phyloP scores from a whole-genome alignment of 78 protist genomes.

The Planoprotostelium fungivorum region DNA sequence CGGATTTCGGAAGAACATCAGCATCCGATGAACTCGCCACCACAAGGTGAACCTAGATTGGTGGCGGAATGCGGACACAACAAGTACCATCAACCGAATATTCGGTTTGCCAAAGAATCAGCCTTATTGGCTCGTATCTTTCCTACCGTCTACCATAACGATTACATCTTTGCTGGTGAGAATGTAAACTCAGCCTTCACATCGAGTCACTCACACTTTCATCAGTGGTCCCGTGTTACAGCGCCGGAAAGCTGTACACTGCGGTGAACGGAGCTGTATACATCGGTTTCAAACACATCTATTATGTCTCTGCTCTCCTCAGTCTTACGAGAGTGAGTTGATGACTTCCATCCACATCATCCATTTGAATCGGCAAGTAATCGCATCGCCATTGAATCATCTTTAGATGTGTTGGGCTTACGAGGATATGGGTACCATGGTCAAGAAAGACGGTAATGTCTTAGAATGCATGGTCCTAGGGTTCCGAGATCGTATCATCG shows the following conservation, averaged over 20 bases:
- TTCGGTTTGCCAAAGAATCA: background rate
- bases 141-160: background rate
- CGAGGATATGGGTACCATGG: background rate
- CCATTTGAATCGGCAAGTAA: too few relatives aligned
- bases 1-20: too few relatives aligned
- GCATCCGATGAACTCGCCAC: too few relatives aligned
- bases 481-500: background rate
- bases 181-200: background rate
- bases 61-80: too few relatives aligned
- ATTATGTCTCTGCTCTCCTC: background rate
- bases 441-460: background rate
- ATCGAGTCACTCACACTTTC: background rate
- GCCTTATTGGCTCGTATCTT: background rate
- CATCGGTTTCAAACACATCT: background rate
- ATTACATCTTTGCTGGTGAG: background rate
- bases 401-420: background rate
- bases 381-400: background rate
- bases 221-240: background rate
- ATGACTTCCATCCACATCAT: too few relatives aligned
- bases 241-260: background rate
- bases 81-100: background rate
- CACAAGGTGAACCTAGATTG: too few relatives aligned
- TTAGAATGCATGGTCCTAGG: background rate
- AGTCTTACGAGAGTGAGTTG: background rate
- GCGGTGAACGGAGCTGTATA: background rate